Base-by-base conservation (phyloP, 1,284 basidiomycete genomes). In the Cutaneotrichosporon sp. region DNA sequence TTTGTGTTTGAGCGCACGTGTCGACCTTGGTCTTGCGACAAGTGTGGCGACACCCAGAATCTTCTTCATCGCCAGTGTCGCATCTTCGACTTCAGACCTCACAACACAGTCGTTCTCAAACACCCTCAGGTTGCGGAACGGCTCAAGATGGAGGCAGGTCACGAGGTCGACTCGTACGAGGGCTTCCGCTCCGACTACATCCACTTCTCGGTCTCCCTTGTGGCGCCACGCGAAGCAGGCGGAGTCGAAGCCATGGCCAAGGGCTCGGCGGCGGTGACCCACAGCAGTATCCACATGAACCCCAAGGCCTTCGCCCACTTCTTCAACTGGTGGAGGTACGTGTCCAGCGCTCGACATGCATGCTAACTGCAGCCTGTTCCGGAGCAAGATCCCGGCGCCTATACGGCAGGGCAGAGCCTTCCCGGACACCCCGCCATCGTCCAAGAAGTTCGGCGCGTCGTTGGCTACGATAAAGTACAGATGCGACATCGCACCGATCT, bases 101-200 rank as follows among this genome's bases (percentile, higher is more conserved):
- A 99, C 79, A 87, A 93, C 78, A 77, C 87, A 25, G 89, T 98
- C 9, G 85, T 84, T 47, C 79, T 94, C 14, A 72, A 85, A 81
- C 79, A 87, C 79, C 73, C 71, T 9, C 72, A 80, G 31, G 71
- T 81, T 34, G 80, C 87, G 43, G 67, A 79, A 54, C 64, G 65
- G 18, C 67, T 76, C 25, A 69, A 69, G 54, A 49, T 66, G 6
- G 18, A 59, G 7, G 57, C 69, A 0, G 76, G 82, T 36, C 84
- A 87, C 77, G 33, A 60, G 10, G 43, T 68, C 42, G 95, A 99
- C 79, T 95, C 94, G 0, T 97, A 87, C 77, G 86, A 86, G 62
- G 90, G 86, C 2, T 98, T 97, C 81, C 87, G 95, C 34, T 97
- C 94, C 9, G 89, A 98, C 78, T 97, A 92, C 76, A 88, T 97